Evolutionary conservation across 1,284 basidiomycete species (phyloP), one percentile per base, ranked within the genome.

Genomic region (Pseudozyma sp.): DNA sequence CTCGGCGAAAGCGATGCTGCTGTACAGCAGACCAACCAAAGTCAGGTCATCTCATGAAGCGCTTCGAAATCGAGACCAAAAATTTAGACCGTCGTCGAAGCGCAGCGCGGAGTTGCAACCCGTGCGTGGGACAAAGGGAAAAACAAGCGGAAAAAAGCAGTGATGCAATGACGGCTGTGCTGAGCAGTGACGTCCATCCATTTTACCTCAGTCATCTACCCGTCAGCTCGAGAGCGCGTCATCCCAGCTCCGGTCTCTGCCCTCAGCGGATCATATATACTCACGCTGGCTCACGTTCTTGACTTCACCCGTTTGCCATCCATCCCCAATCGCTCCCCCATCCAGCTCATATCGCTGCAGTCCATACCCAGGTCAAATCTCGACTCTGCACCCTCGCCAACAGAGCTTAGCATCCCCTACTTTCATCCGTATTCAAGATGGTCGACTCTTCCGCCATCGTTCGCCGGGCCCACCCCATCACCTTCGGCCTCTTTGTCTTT

Each of bases 381-480:
- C 35, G n/a, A 4, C 16, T 5, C 7, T 37, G 16, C 29, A 33
- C 42, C 11, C 44, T 17, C 33, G 5, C 2, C 30, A 34, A 31
- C 35, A 49, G 37, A 49, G 17, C 47, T 24, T 19, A 37, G 24
- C 24, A 42, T 2, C 40, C 13, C n/a, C 40, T 13, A 10, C 7
- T n/a, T 42, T 13, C 40, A 13, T 42, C 16, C 40, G 35, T 37
- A 37, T 9, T 14, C 54, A 62, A 19, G 14, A 79, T 78, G 75
- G 73, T 72, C 50, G 75, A 79, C 75, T 37, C 68, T 17, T 72
- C 69, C 40, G n/a, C 72, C 40, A 53, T 65, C 47, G 59, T 81
- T 49, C 78, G 80, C 53, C 62, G 75, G 31, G 81, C 80, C 40
- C 82, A 84, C 73, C 81, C 81, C 56, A 75, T 80, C 72, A 56